phyloP scores from a whole-genome alignment of 2,329 filamentous ascomycete species.

The Lomentospora prolificans region DNA sequence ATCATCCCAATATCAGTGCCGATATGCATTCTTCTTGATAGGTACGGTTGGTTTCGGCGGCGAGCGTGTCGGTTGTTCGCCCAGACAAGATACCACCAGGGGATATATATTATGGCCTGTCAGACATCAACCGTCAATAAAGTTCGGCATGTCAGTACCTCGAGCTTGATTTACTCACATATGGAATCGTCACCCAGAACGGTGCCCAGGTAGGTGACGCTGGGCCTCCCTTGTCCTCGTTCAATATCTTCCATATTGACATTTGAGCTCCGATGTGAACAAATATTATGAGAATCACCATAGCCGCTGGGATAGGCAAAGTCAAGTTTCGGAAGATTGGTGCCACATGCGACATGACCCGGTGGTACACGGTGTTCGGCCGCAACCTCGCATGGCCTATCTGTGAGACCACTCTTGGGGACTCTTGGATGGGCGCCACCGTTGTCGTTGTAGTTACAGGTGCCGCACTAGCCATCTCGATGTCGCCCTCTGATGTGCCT shows the following conservation, averaged over 20 bases:
- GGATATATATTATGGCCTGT: slow-evolving; percentile 2
- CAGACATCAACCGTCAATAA: background rate
- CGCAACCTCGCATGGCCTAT: background rate
- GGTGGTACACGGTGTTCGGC: background rate
- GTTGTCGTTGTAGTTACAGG: background rate
- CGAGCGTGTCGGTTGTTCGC: background rate
- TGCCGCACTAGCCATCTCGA: background rate
- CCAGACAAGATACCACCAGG: slow-evolving; percentile 8
- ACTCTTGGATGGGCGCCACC: background rate
- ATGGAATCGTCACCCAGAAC: slow-evolving; percentile 5
- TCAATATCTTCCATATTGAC: background rate
- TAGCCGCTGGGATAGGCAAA: background rate
- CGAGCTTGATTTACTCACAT: too few relatives aligned
- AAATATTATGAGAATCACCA: slow-evolving; percentile 3
- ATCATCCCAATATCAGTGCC: background rate
- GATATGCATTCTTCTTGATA: background rate
- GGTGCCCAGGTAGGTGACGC: background rate
- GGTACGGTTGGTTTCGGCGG: background rate
- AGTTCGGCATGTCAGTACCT: too few relatives aligned
- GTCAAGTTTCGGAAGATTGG: background rate
- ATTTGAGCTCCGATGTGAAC: background rate
- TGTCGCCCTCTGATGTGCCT: background rate
- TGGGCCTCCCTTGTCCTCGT: background rate
- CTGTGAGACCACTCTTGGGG: background rate
- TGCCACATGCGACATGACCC: background rate